Evolutionary conservation across 495 filamentous ascomycete species (phyloP).

Genomic region (Aspergillus nidulans): DNA sequence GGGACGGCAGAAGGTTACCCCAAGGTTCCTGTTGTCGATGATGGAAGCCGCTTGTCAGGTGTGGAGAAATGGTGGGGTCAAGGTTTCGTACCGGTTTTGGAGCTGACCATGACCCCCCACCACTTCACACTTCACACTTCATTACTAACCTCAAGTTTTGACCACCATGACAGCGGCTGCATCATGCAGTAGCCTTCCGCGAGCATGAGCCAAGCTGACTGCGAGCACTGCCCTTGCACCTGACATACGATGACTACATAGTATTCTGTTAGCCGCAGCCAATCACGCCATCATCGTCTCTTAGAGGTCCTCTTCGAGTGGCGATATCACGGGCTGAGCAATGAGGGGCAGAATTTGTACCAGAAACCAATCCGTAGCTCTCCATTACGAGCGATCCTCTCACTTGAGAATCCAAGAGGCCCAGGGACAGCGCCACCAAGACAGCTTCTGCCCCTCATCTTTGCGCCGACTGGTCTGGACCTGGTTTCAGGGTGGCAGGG

Average conservation of each 20-base stretch:
- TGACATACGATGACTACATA: background rate
- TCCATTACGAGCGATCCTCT: background rate
- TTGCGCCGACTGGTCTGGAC: background rate
- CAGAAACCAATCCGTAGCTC: background rate
- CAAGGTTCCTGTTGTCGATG: background rate
- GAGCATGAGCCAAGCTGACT: background rate
- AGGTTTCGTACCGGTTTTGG: background rate
- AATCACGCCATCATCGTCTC: constrained; percentile 1
- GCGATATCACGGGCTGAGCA: constrained; percentile 3
- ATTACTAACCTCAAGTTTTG: too few species aligned
- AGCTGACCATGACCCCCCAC: background rate
- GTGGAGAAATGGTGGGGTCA: background rate
- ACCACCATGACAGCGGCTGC: constrained; percentile 4
- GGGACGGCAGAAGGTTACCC: background rate
- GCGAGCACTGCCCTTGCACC: background rate
- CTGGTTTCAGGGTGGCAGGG: constrained; percentile 1
- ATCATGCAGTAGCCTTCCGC: constrained; percentile 3
- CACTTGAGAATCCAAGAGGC: background rate
- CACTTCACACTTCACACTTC: background rate
- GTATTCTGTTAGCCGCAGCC: background rate
- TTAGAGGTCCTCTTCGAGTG: background rate
- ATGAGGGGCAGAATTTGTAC: background rate
- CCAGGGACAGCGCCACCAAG: background rate
- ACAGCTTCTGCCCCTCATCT: background rate
- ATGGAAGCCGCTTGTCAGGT: background rate